Evolutionary conservation across 176 grass and related monocot genomes (phyloP).

Genomic region (Puya raimondii): DNA sequence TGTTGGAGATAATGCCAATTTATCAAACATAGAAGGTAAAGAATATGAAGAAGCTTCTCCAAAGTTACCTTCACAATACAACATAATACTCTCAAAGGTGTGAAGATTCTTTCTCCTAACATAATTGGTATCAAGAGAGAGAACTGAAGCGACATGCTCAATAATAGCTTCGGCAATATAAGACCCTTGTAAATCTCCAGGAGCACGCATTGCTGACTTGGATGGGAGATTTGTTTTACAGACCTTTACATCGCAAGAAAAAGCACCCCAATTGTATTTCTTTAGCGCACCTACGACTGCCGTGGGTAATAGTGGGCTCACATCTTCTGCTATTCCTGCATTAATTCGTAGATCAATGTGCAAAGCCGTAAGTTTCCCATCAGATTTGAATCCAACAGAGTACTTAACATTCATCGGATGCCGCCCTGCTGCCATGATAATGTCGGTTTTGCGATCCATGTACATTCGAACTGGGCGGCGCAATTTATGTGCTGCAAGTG

Average conservation of each 20-base stretch:
- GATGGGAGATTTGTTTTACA: constrained; percentile 77
- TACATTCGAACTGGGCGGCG: constrained; percentile 68
- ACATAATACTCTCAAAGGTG: constrained; percentile 37
- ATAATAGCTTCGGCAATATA: constrained; percentile 87
- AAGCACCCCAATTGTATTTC: constrained; percentile 77
- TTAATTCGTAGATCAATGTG: constrained; percentile 53
- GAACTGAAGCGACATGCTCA: constrained; percentile 58
- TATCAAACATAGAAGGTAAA: constrained; percentile 53
- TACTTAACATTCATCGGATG: constrained; percentile 75
- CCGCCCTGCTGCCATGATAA: constrained; percentile 61
- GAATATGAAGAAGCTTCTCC: constrained; percentile 57
- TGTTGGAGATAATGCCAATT: constrained; percentile 42
- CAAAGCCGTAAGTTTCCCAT: constrained; percentile 58
- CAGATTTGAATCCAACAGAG: constrained; percentile 69
- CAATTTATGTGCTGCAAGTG: constrained; percentile 53
- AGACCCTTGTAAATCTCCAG: constrained; percentile 69
- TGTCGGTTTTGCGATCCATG: constrained; percentile 67
- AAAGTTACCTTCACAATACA: constrained; percentile 29
- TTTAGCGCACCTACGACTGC: constrained; percentile 38
- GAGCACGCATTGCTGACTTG: constrained; percentile 51
- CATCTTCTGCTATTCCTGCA: constrained; percentile 42
- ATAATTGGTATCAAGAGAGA: constrained; percentile 36
- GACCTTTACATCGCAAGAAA: constrained; percentile 51
- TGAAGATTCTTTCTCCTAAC: constrained; percentile 77
- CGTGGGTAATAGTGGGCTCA: constrained; percentile 9